phyloP scores from a whole-genome alignment of 495 filamentous ascomycete genomes.

The Durotheca rogersii region DNA sequence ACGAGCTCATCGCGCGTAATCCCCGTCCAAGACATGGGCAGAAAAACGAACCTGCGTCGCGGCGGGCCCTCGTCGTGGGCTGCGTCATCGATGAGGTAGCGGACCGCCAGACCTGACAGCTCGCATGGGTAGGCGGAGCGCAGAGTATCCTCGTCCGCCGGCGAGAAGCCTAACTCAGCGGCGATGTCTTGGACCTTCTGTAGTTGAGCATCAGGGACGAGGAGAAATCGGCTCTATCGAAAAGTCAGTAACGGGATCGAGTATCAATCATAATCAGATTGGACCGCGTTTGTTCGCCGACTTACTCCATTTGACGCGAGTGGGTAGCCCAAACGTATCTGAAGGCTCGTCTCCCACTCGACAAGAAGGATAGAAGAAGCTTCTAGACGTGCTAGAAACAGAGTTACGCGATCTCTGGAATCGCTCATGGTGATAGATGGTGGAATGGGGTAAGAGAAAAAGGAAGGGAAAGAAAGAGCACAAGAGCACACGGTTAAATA shows the following conservation, averaged over 20 bases:
- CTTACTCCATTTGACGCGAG: not conserved
- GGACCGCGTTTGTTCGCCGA: not conserved
- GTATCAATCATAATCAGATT: no score
- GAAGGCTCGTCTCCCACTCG: slow-evolving; percentile 6
- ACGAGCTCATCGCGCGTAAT: not conserved
- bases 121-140: slow-evolving; percentile 7
- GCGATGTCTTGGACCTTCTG: not conserved
- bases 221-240: slow-evolving; percentile 1
- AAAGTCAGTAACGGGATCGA: not conserved
- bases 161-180: not conserved
- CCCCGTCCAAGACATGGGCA: slow-evolving; percentile 6
- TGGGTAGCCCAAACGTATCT: slow-evolving; percentile 1
- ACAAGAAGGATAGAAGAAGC: slow-evolving; percentile 3
- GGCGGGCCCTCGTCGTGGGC: not conserved
- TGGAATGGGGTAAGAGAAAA: no score
- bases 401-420: no score
- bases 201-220: slow-evolving; percentile 5
- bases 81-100: not conserved
- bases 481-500: no score
- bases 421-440: no score
- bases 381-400: no score
- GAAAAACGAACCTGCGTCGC: not conserved
- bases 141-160: slow-evolving; percentile 3
- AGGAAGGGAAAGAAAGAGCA: no score
- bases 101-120: not conserved